Evolutionary conservation across 2,329 filamentous ascomycete species (phyloP).

Genomic region (Trichophyton benhamiae): DNA sequence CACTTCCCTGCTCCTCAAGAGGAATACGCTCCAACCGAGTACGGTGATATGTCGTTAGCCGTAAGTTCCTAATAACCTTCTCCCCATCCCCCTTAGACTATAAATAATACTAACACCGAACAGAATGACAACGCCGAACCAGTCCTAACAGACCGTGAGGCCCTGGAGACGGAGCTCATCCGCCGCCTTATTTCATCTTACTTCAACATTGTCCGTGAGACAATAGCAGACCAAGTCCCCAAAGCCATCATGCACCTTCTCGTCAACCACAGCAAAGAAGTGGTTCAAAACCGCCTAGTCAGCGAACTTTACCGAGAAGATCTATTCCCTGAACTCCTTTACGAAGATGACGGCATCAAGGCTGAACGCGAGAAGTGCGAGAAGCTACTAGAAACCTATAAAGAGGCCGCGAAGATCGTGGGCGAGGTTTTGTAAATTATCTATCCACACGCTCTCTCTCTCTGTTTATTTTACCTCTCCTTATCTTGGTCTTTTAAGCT

Average conservation of each 20-base stretch:
- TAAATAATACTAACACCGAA: conserved; percentile 13
- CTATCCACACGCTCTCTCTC: neutral
- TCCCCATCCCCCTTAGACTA: conserved; percentile 15
- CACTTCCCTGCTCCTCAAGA: conserved; percentile 33
- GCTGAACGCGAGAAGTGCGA: conserved; percentile 98
- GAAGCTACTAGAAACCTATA: conserved; percentile 86
- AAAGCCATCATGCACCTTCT: conserved; percentile 98
- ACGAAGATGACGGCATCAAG: conserved; percentile 96
- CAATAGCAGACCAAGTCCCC: conserved; percentile 95
- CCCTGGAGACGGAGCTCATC: conserved; percentile 95
- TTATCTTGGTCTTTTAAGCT: neutral
- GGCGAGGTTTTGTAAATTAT: conserved; percentile 68
- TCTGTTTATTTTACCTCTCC: neutral
- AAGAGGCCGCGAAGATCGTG: conserved; percentile 95
- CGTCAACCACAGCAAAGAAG: conserved; percentile 96
- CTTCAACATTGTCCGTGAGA: conserved; percentile 97
- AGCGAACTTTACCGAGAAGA: conserved; percentile 89
- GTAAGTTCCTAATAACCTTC: conserved; percentile 29
- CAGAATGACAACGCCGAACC: conserved; percentile 51
- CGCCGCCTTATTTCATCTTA: conserved; percentile 93
- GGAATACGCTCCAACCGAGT: conserved; percentile 30
- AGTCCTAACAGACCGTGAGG: conserved; percentile 85
- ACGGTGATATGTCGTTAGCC: conserved; percentile 29
- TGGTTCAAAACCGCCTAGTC: conserved; percentile 91
- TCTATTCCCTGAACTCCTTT: conserved; percentile 82